These are phyloP conservation scores for Cucurbita moschata DNA, from an alignment of 306 rosid genomes.

Conservation along the genomic window DNA sequence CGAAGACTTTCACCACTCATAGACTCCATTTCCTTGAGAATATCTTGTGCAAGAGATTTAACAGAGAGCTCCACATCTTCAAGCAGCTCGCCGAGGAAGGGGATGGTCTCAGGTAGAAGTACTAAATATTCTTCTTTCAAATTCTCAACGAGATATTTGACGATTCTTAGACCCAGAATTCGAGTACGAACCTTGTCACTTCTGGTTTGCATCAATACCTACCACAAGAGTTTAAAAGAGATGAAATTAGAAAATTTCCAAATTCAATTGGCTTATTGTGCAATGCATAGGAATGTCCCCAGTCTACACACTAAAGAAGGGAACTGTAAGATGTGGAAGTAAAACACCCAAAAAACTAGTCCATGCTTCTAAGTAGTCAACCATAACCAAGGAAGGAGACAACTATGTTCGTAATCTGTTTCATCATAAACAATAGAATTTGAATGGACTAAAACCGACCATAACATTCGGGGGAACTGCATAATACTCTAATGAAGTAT, in stretches of 20 bases:
- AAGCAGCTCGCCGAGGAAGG: constrained; percentile 82
- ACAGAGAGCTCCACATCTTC: constrained; percentile 82
- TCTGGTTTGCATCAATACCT: constrained; percentile 90
- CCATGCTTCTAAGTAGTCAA: background rate
- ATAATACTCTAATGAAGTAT: background rate
- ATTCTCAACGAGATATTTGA: constrained; percentile 55
- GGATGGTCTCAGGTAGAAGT: constrained; percentile 71
- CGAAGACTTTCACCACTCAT: constrained; percentile 69
- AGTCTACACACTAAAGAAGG: background rate
- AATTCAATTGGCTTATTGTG: background rate
- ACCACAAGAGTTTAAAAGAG: constrained; percentile 5
- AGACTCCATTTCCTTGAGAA: constrained; percentile 66
- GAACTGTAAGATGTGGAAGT: background rate
- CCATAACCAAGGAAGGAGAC: background rate
- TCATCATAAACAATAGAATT: background rate
- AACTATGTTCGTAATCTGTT: background rate
- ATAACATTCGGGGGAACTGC: background rate
- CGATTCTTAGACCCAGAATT: constrained; percentile 57
- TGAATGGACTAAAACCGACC: background rate
- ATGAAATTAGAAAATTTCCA: background rate
- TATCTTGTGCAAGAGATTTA: constrained; percentile 69
- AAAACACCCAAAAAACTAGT: background rate
- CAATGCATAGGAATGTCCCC: background rate
- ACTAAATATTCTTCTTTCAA: constrained; percentile 80
- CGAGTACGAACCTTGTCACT: constrained; percentile 55